Percentiles rank a stretch among this genome's conserved stretches.
phyloP scores from a whole-genome alignment of 1,284 basidiomycete genomes.

The Puccinia horiana region DNA sequence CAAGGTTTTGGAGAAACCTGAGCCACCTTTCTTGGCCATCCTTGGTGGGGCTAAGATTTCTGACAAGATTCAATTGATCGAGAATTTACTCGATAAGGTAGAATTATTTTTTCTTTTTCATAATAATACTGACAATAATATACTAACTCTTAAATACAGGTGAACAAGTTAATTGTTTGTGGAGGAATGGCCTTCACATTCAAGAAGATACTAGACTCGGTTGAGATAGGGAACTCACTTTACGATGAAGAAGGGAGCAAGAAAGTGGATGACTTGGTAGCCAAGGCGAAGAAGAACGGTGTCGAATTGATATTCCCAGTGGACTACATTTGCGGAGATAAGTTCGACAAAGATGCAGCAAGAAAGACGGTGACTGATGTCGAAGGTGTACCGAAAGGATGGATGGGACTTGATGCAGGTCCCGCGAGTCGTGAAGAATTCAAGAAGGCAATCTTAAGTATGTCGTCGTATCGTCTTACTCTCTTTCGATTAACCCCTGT shows the following conservation, averaged over 20 bases:
- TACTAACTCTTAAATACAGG: conserved; percentile 62
- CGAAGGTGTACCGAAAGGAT: conserved; percentile 85
- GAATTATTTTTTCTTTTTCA: conserved; percentile 37
- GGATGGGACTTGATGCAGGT: conserved; percentile 81
- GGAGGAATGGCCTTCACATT: conserved; percentile 99
- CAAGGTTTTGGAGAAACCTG: conserved; percentile 91
- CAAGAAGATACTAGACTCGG: conserved; percentile 86
- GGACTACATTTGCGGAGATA: conserved; percentile 91
- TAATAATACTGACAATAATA: neutral
- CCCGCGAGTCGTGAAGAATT: conserved; percentile 49
- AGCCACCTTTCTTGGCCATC: conserved; percentile 95
- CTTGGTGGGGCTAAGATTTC: conserved; percentile 98
- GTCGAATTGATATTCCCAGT: conserved; percentile 95
- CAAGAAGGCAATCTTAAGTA: conserved; percentile 42
- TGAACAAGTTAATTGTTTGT: conserved; percentile 92
- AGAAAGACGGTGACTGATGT: conserved; percentile 74
- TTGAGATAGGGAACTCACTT: conserved; percentile 90
- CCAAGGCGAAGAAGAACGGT: conserved; percentile 89
- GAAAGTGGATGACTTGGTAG: conserved; percentile 80
- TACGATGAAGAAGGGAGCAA: conserved; percentile 87
- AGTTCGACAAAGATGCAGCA: conserved; percentile 90
- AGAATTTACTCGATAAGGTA: conserved; percentile 98
- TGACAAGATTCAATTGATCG: conserved; percentile 98
- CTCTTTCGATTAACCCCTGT: conserved; percentile 57
- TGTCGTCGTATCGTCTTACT: neutral